A percentile compares a stretch with the other conserved stretches of the same genome.
Conservation (phyloP, 2,329 filamentous ascomycete genomes). For the Herpotrichia juniperi region DNA sequence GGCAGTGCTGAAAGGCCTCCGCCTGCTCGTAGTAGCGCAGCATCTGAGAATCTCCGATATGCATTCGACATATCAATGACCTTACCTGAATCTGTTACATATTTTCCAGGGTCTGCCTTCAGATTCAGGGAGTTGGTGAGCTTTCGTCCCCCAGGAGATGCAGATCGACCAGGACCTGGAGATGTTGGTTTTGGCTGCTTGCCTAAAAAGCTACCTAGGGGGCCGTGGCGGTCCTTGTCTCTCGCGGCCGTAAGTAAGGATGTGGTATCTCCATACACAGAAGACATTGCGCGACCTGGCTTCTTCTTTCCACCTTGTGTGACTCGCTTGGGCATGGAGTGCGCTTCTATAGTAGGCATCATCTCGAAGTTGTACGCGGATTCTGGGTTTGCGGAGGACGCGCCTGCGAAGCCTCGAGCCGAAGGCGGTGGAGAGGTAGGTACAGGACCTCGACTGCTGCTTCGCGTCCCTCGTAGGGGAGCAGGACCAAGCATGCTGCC, state of each 20-base stretch:
- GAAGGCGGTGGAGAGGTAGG: constrained; percentile 37
- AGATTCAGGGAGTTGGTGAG: constrained; percentile 58
- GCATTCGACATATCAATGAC: constrained; percentile 71
- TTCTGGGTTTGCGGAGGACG: constrained; percentile 44
- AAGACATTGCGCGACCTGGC: constrained; percentile 53
- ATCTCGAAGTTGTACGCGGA: constrained; percentile 53
- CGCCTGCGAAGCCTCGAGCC: constrained; percentile 17
- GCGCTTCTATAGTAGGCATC: constrained; percentile 51
- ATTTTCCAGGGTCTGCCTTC: constrained; percentile 47
- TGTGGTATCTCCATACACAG: constrained; percentile 39
- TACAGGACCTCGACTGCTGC: constrained; percentile 38
- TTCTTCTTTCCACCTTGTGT: constrained; percentile 51
- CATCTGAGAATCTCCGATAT: constrained; percentile 74
- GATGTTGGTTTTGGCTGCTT: constrained; percentile 47
- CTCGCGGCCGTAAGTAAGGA: constrained; percentile 25
- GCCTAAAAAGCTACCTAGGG: constrained; percentile 45
- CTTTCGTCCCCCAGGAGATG: constrained; percentile 46
- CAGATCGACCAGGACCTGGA: constrained; percentile 43
- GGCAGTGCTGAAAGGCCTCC: constrained; percentile 68
- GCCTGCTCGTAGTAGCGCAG: constrained; percentile 67
- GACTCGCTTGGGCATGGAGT: constrained; percentile 50
- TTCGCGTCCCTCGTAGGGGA: constrained; percentile 39
- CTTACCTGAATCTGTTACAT: constrained; percentile 66
- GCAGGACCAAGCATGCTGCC: constrained; percentile 46
- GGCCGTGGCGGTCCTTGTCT: constrained; percentile 45